Base-by-base conservation (phyloP, 164 flowering plant genomes). In the Liquidambar formosana region DNA sequence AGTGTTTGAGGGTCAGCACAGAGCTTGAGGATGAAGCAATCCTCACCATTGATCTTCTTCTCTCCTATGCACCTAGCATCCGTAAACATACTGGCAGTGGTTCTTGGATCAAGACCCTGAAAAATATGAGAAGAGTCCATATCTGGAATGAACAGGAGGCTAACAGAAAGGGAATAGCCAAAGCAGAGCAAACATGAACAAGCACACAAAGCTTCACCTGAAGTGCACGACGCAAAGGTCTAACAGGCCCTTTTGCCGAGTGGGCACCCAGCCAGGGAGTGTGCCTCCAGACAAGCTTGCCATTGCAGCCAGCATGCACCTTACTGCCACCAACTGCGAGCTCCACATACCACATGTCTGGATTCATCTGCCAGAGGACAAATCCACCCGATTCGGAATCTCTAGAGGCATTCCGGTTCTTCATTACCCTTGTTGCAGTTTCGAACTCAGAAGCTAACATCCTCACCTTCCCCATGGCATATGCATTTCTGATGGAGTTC, bases 71-170 rank as follows among this genome's bases (percentile, higher is more conserved):
- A 89, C 57, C 67, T 79, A 0, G 94, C 83, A 75, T 83, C 69
- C 1, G 86, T 84, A 70, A 89, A 89, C 86, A 89, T 80, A 68
- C 81, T 83, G 5, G 89, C 94, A 2, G 91, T 89, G 15, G 88
- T 83, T 60, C 85, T 81, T 0, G 94, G 94, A 80, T 89, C 94
- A 62, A 89, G 89, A 26, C 94, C 94, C 91, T 89, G 80, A 66
- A 80, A 69, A 15, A 51, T 0, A 49, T 22, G 15, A 49, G 51
- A 4, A 23, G 4, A n/a, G 0, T 4, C 12, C 45, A 38, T 18
- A 44, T 8, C 45, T 16, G 10, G 43, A 23, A 23, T 10, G 16
- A 52, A 45, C 25, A 19, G 3, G 43, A 11, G 33, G 48, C 14
- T 8, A 45, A 49, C 22, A 59, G 46, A 47, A 33, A 28, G 5